Evolutionary conservation across 2,329 filamentous ascomycete genomes (phyloP).

Genomic region (Fusarium avenaceum): DNA sequence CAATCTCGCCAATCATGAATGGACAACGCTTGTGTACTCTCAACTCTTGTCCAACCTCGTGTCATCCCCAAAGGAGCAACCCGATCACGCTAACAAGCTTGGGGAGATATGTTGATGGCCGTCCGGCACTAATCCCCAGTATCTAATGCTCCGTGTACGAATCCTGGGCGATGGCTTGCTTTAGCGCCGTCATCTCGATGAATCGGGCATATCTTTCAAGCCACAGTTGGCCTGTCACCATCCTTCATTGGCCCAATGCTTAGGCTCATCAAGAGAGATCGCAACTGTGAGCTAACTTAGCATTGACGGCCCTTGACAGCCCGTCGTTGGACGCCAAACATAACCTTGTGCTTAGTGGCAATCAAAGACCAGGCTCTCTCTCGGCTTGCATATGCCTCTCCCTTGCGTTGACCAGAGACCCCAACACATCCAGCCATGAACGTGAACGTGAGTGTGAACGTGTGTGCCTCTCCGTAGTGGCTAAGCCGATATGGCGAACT

Average conservation of each 20-base stretch:
- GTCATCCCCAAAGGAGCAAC: constrained; percentile 27
- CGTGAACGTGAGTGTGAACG: not conserved
- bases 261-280: constrained; percentile 22
- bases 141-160: constrained; percentile 32
- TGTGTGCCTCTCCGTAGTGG: constrained; percentile 17
- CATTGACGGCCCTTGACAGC: constrained; percentile 5
- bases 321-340: constrained; percentile 28
- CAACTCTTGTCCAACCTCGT: constrained; percentile 28
- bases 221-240: constrained; percentile 25
- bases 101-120: constrained; percentile 35
- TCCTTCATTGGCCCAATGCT: constrained; percentile 33
- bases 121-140: constrained; percentile 25
- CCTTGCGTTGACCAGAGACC: constrained; percentile 30
- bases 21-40: not conserved
- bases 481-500: constrained; percentile 29
- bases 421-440: constrained; percentile 11
- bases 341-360: constrained; percentile 22
- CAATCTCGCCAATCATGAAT: not conserved
- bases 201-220: constrained; percentile 18
- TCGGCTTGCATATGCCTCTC: constrained; percentile 24
- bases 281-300: constrained; percentile 10
- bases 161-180: constrained; percentile 31
- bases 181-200: constrained; percentile 23
- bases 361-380: constrained; percentile 17
- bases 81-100: constrained; percentile 24